phyloP scores from a whole-genome alignment of 805 yeast genomes.

The Suhomyces faveliae region DNA sequence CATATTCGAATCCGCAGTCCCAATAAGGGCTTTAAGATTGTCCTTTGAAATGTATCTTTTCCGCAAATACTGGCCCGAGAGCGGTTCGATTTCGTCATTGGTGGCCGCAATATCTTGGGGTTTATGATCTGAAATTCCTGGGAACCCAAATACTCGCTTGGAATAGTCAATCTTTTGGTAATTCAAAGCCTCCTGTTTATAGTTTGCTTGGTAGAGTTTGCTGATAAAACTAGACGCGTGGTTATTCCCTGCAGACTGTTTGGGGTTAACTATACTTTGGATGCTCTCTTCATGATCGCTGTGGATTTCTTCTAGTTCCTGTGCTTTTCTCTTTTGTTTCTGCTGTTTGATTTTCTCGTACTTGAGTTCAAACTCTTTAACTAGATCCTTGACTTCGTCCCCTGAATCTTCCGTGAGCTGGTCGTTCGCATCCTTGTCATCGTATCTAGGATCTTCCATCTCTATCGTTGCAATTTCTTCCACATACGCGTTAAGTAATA shows the following conservation, averaged over 20 bases:
- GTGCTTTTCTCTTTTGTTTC: neutral
- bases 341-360: slow-evolving; percentile 13
- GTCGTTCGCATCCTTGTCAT: slow-evolving; percentile 20
- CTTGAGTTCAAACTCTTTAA: slow-evolving; percentile 31
- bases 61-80: slow-evolving; percentile 19
- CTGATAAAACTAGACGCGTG: slow-evolving; percentile 17
- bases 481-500: neutral
- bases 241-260: too few species aligned
- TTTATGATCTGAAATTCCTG: slow-evolving; percentile 11
- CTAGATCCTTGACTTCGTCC: slow-evolving; percentile 37
- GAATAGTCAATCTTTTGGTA: slow-evolving; percentile 19
- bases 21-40: slow-evolving; percentile 37
- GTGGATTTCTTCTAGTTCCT: slow-evolving; percentile 2
- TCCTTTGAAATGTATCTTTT: slow-evolving; percentile 27
- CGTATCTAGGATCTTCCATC: slow-evolving; percentile 37
- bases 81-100: slow-evolving; percentile 21
- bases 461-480: neutral
- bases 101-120: slow-evolving; percentile 7
- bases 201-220: slow-evolving; percentile 17
- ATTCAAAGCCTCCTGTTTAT: slow-evolving; percentile 2
- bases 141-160: slow-evolving; percentile 26
- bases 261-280: neutral
- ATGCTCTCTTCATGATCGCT: neutral
- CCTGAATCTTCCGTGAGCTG: slow-evolving; percentile 37
- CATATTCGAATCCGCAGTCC: slow-evolving; percentile 31